A percentile compares a stretch with the other conserved stretches of the same genome.
Evolutionary conservation across 768 basidiomycete genomes (phyloP).

Genomic region (Albatrellus ellisii): DNA sequence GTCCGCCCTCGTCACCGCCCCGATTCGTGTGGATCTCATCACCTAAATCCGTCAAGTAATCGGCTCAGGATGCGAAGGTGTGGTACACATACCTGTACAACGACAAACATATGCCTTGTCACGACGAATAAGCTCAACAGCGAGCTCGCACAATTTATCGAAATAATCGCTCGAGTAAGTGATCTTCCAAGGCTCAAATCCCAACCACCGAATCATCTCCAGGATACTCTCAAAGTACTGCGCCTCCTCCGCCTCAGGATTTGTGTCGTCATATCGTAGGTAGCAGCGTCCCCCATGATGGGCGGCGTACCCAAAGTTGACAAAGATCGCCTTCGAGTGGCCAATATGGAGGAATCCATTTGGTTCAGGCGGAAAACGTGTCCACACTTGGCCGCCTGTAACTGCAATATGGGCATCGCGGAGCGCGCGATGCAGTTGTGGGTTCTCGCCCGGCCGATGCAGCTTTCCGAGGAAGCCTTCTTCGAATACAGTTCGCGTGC

Average conservation of each 20-base stretch:
- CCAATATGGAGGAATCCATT: conserved; percentile 95
- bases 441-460: conserved; percentile 90
- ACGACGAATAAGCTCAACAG: conserved; percentile 75
- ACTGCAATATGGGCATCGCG: conserved; percentile 69
- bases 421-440: conserved; percentile 67
- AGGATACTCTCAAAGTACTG: conserved; percentile 94
- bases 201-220: conserved; percentile 92
- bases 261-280: conserved; percentile 95
- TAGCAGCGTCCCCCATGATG: conserved; percentile 88
- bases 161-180: conserved; percentile 99
- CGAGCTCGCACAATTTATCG: conserved; percentile 71
- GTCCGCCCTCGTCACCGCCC: conserved; percentile 70
- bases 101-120: conserved; percentile 95
- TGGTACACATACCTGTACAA: conserved; percentile 59
- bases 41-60: conserved; percentile 30
- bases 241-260: conserved; percentile 95
- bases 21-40: conserved; percentile 86
- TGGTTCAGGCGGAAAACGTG: conserved; percentile 97
- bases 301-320: conserved; percentile 97
- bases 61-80: neutral
- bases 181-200: conserved; percentile 97
- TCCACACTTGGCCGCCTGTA: conserved; percentile 79
- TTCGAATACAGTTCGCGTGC: conserved; percentile 60
- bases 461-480: conserved; percentile 90
- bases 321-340: conserved; percentile 96